These are phyloP conservation scores for Butyriboletus appendiculatus DNA, from an alignment of 1,284 basidiomycete genomes.

Conservation along the genomic window DNA sequence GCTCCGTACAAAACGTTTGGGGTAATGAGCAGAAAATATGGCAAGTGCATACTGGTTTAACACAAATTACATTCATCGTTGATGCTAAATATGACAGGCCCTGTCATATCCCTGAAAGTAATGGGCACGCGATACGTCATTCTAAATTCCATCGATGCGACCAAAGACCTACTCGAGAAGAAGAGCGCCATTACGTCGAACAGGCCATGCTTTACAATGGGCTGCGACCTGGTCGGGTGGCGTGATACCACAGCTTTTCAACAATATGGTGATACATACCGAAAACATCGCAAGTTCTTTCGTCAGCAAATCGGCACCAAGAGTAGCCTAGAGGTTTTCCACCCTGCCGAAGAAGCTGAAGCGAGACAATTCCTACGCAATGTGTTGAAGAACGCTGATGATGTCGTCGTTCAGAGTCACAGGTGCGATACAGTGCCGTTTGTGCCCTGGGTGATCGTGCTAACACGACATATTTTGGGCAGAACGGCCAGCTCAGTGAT, in stretches of 20 bases:
- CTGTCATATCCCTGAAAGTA: constrained; percentile 11
- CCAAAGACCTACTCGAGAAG: constrained; percentile 26
- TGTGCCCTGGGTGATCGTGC: background rate
- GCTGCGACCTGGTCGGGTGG: constrained; percentile 29
- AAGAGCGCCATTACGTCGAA: constrained; percentile 21
- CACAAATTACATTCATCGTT: constrained; percentile 29
- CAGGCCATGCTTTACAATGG: constrained; percentile 21
- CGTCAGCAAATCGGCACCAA: constrained; percentile 25
- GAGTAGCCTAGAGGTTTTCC: constrained; percentile 9
- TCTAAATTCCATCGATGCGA: constrained; percentile 14
- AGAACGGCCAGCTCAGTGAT: constrained; percentile 13
- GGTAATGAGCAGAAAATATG: constrained; percentile 38
- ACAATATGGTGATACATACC: constrained; percentile 23
- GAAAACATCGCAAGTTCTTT: constrained; percentile 18
- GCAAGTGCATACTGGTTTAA: constrained; percentile 37
- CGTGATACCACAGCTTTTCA: constrained; percentile 15
- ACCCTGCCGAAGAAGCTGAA: constrained; percentile 16
- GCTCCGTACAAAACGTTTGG: constrained; percentile 46
- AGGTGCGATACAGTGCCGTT: background rate
- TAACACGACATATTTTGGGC: background rate
- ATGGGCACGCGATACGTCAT: constrained; percentile 17
- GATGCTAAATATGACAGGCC: constrained; percentile 27
- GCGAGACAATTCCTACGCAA: constrained; percentile 20
- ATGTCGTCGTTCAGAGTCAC: constrained; percentile 4
- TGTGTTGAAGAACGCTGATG: constrained; percentile 12